Evolutionary conservation across 306 rosid genomes (phyloP).

Genomic region (Quercus dentata): DNA sequence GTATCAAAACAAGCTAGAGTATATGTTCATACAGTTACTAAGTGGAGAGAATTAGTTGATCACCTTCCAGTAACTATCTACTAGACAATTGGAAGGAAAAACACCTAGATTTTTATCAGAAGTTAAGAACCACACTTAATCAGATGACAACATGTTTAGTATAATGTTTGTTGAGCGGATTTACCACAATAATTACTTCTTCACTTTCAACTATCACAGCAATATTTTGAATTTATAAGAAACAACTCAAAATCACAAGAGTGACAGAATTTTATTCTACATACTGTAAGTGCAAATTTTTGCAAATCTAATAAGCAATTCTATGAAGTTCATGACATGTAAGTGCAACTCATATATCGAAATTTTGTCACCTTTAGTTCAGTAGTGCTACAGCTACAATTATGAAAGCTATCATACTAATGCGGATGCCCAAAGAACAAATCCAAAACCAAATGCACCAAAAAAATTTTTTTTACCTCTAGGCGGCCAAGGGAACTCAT

Average conservation of each 20-base stretch:
- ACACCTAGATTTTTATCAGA: not conserved
- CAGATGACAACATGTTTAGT: not conserved
- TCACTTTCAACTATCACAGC: not conserved
- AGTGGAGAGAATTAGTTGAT: not conserved
- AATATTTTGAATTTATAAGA: not conserved
- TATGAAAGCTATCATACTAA: not conserved
- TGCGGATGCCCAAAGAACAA: too few relatives aligned
- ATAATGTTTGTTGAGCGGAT: not conserved
- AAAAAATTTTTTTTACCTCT: too few relatives aligned
- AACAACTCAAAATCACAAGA: not conserved
- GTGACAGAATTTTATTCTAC: not conserved
- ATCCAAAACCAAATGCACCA: too few relatives aligned
- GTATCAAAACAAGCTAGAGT: not conserved
- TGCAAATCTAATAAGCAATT: conserved; percentile 91
- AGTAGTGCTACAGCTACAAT: not conserved
- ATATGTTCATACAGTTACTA: not conserved
- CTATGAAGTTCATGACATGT: conserved; percentile 94
- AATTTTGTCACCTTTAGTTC: not conserved
- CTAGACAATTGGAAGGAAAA: not conserved
- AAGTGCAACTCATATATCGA: conserved; percentile 27
- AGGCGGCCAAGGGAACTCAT: too few relatives aligned
- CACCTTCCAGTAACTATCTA: not conserved
- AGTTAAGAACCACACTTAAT: not conserved
- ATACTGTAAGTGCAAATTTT: conserved; percentile 78
- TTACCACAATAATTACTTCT: not conserved